A percentile compares a stretch with the other conserved stretches of the same genome.
Conservation (phyloP, 1,284 basidiomycete genomes). For the Cryptococcus sp. region DNA sequence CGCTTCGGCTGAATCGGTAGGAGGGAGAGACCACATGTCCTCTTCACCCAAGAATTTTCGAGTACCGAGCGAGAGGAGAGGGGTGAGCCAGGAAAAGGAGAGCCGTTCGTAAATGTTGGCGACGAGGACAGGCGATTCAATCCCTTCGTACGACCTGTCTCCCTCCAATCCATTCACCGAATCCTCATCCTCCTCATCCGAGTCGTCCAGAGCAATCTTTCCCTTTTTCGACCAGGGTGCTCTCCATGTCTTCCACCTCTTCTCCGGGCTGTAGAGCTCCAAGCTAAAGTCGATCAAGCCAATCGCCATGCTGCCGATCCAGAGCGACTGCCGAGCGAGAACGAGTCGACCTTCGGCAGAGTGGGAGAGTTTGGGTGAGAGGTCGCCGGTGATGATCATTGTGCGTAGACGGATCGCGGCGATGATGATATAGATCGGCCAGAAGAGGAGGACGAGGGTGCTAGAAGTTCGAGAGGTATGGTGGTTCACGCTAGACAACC, state of each 20-base stretch:
- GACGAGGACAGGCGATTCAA: conserved; percentile 66
- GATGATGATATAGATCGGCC: conserved; percentile 62
- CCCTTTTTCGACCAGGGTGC: conserved; percentile 21
- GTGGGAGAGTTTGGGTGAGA: conserved; percentile 19
- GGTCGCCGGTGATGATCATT: conserved; percentile 40
- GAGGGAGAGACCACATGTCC: conserved; percentile 64
- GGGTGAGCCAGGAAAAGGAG: conserved; percentile 44
- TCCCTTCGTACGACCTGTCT: conserved; percentile 45
- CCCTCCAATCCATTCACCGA: conserved; percentile 17
- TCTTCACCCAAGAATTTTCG: conserved; percentile 62
- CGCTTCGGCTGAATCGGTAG: conserved; percentile 65
- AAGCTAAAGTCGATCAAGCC: conserved; percentile 59
- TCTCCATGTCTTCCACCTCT: conserved; percentile 31
- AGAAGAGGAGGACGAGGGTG: conserved; percentile 71
- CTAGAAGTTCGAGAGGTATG: conserved; percentile 71
- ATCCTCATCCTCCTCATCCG: conserved; percentile 38
- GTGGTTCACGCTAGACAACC: conserved; percentile 58
- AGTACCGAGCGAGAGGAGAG: conserved; percentile 38
- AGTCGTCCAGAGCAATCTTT: conserved; percentile 34
- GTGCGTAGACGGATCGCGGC: conserved; percentile 63
- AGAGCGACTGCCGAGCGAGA: conserved; percentile 33
- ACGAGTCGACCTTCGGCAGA: conserved; percentile 23
- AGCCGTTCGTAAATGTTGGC: conserved; percentile 68
- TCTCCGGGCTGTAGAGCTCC: conserved; percentile 68
- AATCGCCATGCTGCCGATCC: conserved; percentile 50